phyloP scores from a whole-genome alignment of 1,284 basidiomycete genomes.

The Pholiota adiposa region DNA sequence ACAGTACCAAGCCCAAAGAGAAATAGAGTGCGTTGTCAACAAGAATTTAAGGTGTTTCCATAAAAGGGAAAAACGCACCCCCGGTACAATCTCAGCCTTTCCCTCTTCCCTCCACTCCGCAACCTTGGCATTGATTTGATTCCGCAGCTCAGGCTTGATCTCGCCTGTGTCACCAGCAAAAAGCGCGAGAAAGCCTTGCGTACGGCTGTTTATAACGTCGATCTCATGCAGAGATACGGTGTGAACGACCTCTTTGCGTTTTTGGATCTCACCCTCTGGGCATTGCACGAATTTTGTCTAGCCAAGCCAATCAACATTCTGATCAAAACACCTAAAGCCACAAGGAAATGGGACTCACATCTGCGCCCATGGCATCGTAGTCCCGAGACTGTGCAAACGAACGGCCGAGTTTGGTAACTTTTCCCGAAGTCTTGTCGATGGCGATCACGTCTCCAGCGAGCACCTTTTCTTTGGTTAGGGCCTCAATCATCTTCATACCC shows the following conservation, averaged over 20 bases:
- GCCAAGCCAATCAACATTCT: constrained; percentile 13
- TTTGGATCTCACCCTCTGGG: constrained; percentile 97
- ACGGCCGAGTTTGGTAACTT: constrained; percentile 94
- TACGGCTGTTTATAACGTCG: constrained; percentile 98
- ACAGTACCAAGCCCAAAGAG: constrained; percentile 5
- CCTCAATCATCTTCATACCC: constrained; percentile 99
- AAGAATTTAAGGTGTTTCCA: constrained; percentile 5
- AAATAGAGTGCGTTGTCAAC: constrained; percentile 11
- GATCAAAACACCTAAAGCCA: neutral
- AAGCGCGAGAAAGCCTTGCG: constrained; percentile 86
- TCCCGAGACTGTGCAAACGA: constrained; percentile 96
- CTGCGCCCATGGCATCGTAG: constrained; percentile 98
- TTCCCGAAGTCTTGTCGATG: constrained; percentile 98
- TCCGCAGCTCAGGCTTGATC: constrained; percentile 96
- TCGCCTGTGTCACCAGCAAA: constrained; percentile 95
- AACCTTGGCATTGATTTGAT: constrained; percentile 97
- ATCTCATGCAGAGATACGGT: constrained; percentile 98
- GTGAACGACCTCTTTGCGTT: constrained; percentile 95
- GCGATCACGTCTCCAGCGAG: constrained; percentile 95
- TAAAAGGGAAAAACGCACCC: constrained; percentile 59
- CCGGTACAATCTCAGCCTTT: constrained; percentile 97
- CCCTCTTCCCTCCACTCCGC: constrained; percentile 99
- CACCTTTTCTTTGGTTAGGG: constrained; percentile 95
- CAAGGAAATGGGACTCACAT: constrained; percentile 60
- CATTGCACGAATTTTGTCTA: constrained; percentile 98